Percentiles rank a stretch among this genome's conserved stretches.
These are phyloP conservation scores for Nicotiana attenuata DNA, from an alignment of 257 asterid genomes.

Conservation along the genomic window DNA sequence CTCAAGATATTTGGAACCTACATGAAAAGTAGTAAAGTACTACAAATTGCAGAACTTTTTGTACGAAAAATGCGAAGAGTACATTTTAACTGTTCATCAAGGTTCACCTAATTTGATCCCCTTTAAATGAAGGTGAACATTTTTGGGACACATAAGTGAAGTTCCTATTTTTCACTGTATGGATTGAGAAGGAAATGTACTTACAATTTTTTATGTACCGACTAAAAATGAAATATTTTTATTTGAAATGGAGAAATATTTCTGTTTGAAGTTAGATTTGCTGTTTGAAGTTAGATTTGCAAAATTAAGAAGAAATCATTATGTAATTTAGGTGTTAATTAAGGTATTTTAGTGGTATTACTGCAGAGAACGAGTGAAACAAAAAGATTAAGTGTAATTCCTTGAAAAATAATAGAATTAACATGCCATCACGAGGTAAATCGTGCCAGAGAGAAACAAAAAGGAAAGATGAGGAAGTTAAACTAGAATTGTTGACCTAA, in stretches of 20 bases:
- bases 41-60: not conserved
- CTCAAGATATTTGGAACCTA: not conserved
- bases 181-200: not conserved
- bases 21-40: not conserved
- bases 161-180: not conserved
- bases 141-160: not conserved
- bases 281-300: not conserved
- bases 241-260: not conserved
- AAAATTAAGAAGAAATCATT: constrained; percentile 4
- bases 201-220: not conserved
- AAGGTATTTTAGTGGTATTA: not conserved
- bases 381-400: not conserved
- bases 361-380: not conserved
- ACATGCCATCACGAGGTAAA: not conserved
- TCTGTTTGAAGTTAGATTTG: not conserved
- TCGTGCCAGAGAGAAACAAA: not conserved
- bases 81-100: not conserved
- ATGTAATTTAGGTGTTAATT: not conserved
- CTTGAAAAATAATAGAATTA: not conserved
- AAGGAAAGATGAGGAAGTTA: not conserved
- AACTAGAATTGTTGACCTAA: not conserved
- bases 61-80: not conserved
- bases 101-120: not conserved
- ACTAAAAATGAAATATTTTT: not conserved
- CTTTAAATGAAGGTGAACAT: not conserved